phyloP scores from a whole-genome alignment of 495 filamentous ascomycete species.

The Aspergillus indologenus region DNA sequence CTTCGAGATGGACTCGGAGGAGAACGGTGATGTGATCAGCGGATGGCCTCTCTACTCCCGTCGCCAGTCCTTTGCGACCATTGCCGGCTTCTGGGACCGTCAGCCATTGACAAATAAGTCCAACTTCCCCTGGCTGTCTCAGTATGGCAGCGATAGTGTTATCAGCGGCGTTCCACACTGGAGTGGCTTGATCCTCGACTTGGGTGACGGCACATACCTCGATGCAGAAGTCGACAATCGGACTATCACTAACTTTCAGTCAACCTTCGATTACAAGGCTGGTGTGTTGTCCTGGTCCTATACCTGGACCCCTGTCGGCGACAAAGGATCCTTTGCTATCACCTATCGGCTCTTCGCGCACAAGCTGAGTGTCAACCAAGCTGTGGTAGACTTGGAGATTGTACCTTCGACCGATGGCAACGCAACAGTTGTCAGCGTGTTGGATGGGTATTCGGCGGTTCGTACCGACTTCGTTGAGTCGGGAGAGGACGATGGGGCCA shows the following conservation, averaged over 20 bases:
- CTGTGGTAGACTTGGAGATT: constrained; percentile 57
- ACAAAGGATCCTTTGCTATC: constrained; percentile 50
- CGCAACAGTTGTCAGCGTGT: constrained; percentile 54
- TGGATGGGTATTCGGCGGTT: constrained; percentile 58
- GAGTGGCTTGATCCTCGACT: constrained; percentile 57
- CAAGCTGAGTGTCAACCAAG: constrained; percentile 61
- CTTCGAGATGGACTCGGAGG: constrained; percentile 59
- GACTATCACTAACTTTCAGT: constrained; percentile 59
- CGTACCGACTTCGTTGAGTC: constrained; percentile 55
- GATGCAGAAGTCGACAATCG: constrained; percentile 59
- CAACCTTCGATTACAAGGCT: constrained; percentile 59
- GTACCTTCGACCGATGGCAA: constrained; percentile 44
- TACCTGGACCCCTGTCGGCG: constrained; percentile 58
- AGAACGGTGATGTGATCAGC: constrained; percentile 54
- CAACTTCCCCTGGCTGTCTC: constrained; percentile 69
- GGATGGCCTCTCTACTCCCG: constrained; percentile 72
- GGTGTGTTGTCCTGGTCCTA: constrained; percentile 64
- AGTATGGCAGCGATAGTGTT: constrained; percentile 69
- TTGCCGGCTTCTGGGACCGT: constrained; percentile 69
- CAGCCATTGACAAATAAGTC: constrained; percentile 60
- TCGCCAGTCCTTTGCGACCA: constrained; percentile 68
- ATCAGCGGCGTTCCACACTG: constrained; percentile 75
- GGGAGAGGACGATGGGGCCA: constrained; percentile 44
- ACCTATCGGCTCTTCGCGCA: constrained; percentile 59
- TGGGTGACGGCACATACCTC: constrained; percentile 52